These are phyloP conservation scores for Fusarium sp. DNA, from an alignment of 2,329 filamentous ascomycete species.

Conservation along the genomic window DNA sequence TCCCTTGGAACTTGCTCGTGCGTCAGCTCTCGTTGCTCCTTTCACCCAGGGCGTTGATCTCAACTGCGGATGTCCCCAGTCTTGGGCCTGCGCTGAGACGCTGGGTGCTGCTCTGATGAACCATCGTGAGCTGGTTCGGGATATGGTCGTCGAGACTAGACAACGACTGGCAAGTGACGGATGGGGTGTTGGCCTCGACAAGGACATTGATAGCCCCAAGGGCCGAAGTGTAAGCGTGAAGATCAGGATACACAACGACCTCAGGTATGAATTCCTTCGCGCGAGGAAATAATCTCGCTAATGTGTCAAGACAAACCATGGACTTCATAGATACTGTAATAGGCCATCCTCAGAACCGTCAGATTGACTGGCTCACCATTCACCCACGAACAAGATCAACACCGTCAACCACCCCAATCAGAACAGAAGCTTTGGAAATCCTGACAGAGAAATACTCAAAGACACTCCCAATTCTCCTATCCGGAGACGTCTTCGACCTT, in stretches of 20 bases:
- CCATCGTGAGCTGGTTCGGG: slow-evolving; percentile 71
- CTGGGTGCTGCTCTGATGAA: slow-evolving; percentile 79
- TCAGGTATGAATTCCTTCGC: slow-evolving; percentile 56
- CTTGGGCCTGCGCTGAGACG: slow-evolving; percentile 76
- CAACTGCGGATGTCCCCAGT: slow-evolving; percentile 80
- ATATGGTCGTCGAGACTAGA: slow-evolving; percentile 72
- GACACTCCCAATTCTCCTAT: slow-evolving; percentile 73
- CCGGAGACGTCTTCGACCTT: slow-evolving; percentile 76
- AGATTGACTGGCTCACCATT: slow-evolving; percentile 77
- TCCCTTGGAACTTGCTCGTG: slow-evolving; percentile 71
- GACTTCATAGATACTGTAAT: slow-evolving; percentile 74
- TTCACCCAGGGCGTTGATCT: slow-evolving; percentile 74
- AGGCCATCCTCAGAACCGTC: slow-evolving; percentile 61
- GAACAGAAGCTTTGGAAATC: slow-evolving; percentile 69
- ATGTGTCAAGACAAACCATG: slow-evolving; percentile 61
- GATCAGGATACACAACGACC: slow-evolving; percentile 75
- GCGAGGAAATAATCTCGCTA: background rate
- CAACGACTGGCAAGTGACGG: slow-evolving; percentile 63
- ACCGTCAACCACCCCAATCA: slow-evolving; percentile 71
- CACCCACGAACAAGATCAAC: slow-evolving; percentile 74
- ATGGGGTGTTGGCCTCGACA: slow-evolving; percentile 62
- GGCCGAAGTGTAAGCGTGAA: slow-evolving; percentile 76
- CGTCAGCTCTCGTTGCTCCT: slow-evolving; percentile 71
- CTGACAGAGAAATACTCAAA: slow-evolving; percentile 65
- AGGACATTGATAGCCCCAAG: slow-evolving; percentile 57